Base-by-base conservation (phyloP, 1,139 yeast species). In the Scheffersomyces segobiensis region DNA sequence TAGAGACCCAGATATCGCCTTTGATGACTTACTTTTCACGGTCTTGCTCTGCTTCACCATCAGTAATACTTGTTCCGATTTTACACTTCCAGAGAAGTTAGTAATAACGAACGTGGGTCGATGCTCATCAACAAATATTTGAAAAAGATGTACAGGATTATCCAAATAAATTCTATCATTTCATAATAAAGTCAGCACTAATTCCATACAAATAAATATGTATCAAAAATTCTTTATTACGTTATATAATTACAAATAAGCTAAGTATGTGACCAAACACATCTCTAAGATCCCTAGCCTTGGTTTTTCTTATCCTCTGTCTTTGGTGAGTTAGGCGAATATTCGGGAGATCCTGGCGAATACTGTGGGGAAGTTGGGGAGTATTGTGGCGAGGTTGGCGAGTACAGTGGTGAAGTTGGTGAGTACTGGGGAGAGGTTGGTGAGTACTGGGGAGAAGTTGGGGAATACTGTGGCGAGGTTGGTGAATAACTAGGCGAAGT, bases 371-470 rank as follows among this genome's bases (percentile, higher is more conserved):
- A 64, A 5, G 66, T 63, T 5, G 67, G 67, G 1, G 62, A 58
- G 57, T 64, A 64, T 46, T 62, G 56, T 55, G 72, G 70, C 32
- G 69, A 63, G 46, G 68, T 65, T 54, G 74, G 73, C 1, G 71
- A 64, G 62, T 75, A 74, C 50, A 62, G 58, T 55, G 80, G 80
- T 18, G 76, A 85, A 0, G 93, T 88, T 57, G 95, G 93, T 0
- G 86, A 79, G 71, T 88, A 89, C 3, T 81, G 70, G 65, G 96
- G 96, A 1, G 90, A 84, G 0, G 93, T 87, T 57, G 96, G 96
- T 0, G 87, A 80, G 69, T 90, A 91, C 1, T 80, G 67, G 65
- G 97, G 97, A 0, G 92, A 86, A 0, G 96, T 88, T 54, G 96
- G 93, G 0, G 87, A 79, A 70, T 88, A 88, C 4, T 80, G 70